Conservation (phyloP, 768 basidiomycete genomes). For the Leccinum arenicola region DNA sequence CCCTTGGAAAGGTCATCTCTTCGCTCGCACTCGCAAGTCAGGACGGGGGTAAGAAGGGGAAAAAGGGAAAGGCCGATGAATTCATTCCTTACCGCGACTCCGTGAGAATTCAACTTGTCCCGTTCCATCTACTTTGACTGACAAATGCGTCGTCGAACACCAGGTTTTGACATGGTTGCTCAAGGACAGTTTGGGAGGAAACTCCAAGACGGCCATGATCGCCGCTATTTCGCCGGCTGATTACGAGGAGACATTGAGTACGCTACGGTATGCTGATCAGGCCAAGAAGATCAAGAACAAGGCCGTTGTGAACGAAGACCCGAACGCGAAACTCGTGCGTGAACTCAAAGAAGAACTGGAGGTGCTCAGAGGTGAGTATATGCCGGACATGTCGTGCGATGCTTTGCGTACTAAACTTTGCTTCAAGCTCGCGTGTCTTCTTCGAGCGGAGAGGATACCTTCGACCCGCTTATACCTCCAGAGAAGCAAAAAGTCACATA, state of each 20-base stretch:
- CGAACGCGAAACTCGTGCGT: constrained; percentile 96
- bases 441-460: constrained; percentile 67
- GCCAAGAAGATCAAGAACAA: constrained; percentile 99
- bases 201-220: constrained; percentile 99
- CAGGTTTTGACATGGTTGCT: constrained; percentile 97
- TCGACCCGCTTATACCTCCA: constrained; percentile 85
- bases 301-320: constrained; percentile 99
- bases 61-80: constrained; percentile 87
- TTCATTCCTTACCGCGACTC: constrained; percentile 98
- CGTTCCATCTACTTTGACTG: background rate
- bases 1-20: constrained; percentile 96
- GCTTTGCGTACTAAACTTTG: constrained; percentile 7
- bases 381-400: background rate
- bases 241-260: constrained; percentile 96
- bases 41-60: constrained; percentile 73
- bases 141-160: constrained; percentile 2
- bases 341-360: constrained; percentile 99
- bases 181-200: constrained; percentile 96
- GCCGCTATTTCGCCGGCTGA: constrained; percentile 98
- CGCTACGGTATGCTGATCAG: constrained; percentile 95
- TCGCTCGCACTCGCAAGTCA: constrained; percentile 65
- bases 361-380: constrained; percentile 69
- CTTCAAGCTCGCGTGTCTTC: constrained; percentile 71
- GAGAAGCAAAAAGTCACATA: constrained; percentile 96
- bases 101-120: constrained; percentile 43